Evolutionary conservation across 805 yeast species (phyloP).

Genomic region (Osmozyma mogii): DNA sequence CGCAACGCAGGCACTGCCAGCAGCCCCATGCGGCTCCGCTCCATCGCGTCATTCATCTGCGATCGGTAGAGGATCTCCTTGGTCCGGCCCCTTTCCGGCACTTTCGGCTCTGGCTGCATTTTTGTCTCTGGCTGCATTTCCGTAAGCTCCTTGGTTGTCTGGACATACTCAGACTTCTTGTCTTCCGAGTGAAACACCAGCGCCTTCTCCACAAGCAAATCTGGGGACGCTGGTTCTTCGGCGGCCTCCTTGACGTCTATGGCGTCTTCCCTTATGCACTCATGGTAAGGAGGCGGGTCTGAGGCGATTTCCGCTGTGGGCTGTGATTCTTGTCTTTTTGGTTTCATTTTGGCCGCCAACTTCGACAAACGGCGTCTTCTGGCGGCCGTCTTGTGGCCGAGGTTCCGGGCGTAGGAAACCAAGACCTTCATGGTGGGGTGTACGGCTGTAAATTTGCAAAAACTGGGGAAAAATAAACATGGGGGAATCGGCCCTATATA

Average conservation of each 20-base stretch:
- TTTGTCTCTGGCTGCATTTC: too few species aligned
- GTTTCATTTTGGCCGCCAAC: neutral
- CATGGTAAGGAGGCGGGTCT: constrained; percentile 9
- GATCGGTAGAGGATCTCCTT: constrained; percentile 7
- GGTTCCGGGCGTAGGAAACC: neutral
- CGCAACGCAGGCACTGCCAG: too few species aligned
- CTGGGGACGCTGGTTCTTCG: too few species aligned
- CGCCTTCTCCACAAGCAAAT: too few species aligned
- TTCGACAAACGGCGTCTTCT: neutral
- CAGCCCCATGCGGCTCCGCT: constrained; percentile 2
- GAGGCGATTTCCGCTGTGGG: too few species aligned
- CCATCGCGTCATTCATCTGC: constrained; percentile 6
- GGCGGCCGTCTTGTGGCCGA: neutral
- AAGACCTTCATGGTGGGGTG: neutral
- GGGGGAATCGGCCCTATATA: too few species aligned
- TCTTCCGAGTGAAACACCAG: too few species aligned
- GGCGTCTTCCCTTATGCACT: constrained; percentile 4
- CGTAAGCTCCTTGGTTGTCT: too few species aligned
- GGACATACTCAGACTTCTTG: too few species aligned
- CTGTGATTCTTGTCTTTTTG: too few species aligned
- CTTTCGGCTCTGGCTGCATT: neutral
- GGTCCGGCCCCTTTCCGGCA: constrained; percentile 7
- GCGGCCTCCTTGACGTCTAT: neutral
- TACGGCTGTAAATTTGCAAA: neutral
- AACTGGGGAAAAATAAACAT: neutral